phyloP scores from a whole-genome alignment of 2,329 filamentous ascomycete species.

The Cryphonectria japonica region DNA sequence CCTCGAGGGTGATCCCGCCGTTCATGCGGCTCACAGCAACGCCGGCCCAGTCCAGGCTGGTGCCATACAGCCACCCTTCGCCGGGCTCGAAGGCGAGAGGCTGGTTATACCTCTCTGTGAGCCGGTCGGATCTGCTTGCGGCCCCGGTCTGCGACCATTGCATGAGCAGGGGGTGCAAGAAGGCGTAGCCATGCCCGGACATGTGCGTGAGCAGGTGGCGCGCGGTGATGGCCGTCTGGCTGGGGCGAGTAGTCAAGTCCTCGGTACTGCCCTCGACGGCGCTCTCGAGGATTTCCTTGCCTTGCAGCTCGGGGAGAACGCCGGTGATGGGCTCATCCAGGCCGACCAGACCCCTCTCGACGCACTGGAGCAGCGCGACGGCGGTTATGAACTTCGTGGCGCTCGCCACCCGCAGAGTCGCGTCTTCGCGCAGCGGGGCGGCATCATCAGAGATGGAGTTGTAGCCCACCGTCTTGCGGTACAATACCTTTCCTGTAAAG shows the following conservation, averaged over 20 bases:
- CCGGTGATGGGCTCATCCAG: slow-evolving; percentile 15
- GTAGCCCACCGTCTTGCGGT: slow-evolving; percentile 8
- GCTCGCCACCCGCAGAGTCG: slow-evolving; percentile 3
- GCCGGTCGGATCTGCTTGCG: slow-evolving; percentile 33
- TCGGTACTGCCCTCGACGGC: neutral
- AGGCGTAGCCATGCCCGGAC: slow-evolving; percentile 52
- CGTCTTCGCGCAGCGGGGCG: slow-evolving; percentile 1
- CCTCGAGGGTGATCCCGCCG: slow-evolving; percentile 9
- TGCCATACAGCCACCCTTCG: slow-evolving; percentile 53
- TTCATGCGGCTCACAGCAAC: slow-evolving; percentile 42
- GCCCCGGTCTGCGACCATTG: slow-evolving; percentile 42
- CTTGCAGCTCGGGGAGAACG: slow-evolving; percentile 12
- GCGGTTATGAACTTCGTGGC: slow-evolving; percentile 15
- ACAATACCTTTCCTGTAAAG: slow-evolving; percentile 3
- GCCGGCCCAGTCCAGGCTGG: slow-evolving; percentile 57
- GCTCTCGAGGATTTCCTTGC: neutral
- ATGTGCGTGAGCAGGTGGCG: slow-evolving; percentile 56
- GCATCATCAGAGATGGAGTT: slow-evolving; percentile 5
- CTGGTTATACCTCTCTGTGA: slow-evolving; percentile 47
- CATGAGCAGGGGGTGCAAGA: slow-evolving; percentile 41
- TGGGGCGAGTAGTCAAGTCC: neutral
- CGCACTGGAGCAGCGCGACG: slow-evolving; percentile 15
- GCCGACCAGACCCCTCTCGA: neutral
- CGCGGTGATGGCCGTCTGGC: slow-evolving; percentile 48
- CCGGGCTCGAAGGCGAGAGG: slow-evolving; percentile 58